Evolutionary conservation across 1,139 yeast species (phyloP), one percentile per base, ranked within the genome.

Genomic region (Petasospora rhodanensis): DNA sequence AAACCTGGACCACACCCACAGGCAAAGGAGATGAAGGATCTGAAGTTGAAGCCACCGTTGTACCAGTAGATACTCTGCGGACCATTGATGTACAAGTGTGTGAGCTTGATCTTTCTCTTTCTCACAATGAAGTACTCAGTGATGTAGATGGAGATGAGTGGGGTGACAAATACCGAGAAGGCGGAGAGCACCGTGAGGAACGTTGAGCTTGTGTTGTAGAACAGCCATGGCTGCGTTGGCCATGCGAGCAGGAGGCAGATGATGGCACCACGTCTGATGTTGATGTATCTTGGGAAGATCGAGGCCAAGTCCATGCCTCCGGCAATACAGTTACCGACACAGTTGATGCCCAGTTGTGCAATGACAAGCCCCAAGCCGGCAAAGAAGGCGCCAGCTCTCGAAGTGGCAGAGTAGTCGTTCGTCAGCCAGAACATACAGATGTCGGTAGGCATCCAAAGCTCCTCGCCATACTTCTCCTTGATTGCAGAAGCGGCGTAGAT

Each of bases 1-100:
- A 68, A 42, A 33, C 69, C 70, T 24, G 70, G 70, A 4, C 58
- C 55, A 47, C 58, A 54, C 16, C 67, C 68, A 11, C 54, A 45
- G 4, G 58, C 47, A 60, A 68, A 66, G 4, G 70, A 62, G 8
- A 59, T 37, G 32, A 59, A 46, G 3, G 71, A 70, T 38, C 69
- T 58, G 58, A 64, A 62, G 40, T 69, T 68, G 38, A 65, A 42
- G 29, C 74, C 74, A 20, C 49, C 45, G 25, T 47, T 51, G 43
- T 55, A 66, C 39, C 59, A 61, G 45, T 64, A 68, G 34, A 58
- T 62, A 29, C 69, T 68, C 22, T 56, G 31, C 19, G 37, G 33
- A 4, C 33, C 29, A 22, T 27, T 27, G 21, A 29, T 28, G 24
- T 30, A 34, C n/a, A 29, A 8, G 46, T 61, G 64, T 22, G 65